Percentiles rank a stretch among this genome's conserved stretches.
These are phyloP conservation scores for Aspergillus leporis DNA, from an alignment of 495 filamentous ascomycete genomes.

Conservation along the genomic window DNA sequence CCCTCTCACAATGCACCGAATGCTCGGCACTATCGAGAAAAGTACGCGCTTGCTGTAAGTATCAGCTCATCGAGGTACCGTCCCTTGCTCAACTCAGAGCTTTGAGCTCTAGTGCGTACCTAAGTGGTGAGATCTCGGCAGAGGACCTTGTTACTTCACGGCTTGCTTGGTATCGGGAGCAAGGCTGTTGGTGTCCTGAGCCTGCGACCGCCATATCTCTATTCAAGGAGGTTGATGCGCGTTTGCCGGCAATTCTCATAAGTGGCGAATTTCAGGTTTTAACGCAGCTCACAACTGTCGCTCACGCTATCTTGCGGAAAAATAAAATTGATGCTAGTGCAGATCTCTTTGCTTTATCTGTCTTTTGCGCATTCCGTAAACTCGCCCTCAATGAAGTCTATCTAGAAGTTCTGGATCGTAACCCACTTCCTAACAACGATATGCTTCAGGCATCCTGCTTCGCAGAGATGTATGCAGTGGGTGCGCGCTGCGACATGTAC, in stretches of 20 bases:
- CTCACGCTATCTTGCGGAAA: slow-evolving; percentile 37
- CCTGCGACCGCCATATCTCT: slow-evolving; percentile 36
- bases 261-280: slow-evolving; percentile 41
- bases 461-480: slow-evolving; percentile 60
- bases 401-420: slow-evolving; percentile 58
- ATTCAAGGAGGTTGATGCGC: slow-evolving; percentile 47
- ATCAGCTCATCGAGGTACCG: slow-evolving; percentile 50
- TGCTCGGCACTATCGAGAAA: slow-evolving; percentile 11
- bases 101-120: slow-evolving; percentile 50
- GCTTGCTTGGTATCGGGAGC: slow-evolving; percentile 52
- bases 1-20: slow-evolving; percentile 9
- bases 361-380: slow-evolving; percentile 58
- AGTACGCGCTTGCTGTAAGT: slow-evolving; percentile 17
- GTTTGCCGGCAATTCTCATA: slow-evolving; percentile 42
- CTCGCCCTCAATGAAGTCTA: slow-evolving; percentile 61
- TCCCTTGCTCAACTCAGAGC: slow-evolving; percentile 50
- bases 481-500: slow-evolving; percentile 60
- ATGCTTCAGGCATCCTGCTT: slow-evolving; percentile 61
- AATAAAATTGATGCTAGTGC: slow-evolving; percentile 44
- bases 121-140: slow-evolving; percentile 42
- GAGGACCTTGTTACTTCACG: slow-evolving; percentile 46
- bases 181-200: slow-evolving; percentile 44
- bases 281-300: slow-evolving; percentile 34
- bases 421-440: slow-evolving; percentile 56
- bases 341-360: slow-evolving; percentile 53